Base-by-base conservation (phyloP, 352 stramenopile species). In the Pythium chondricola region DNA sequence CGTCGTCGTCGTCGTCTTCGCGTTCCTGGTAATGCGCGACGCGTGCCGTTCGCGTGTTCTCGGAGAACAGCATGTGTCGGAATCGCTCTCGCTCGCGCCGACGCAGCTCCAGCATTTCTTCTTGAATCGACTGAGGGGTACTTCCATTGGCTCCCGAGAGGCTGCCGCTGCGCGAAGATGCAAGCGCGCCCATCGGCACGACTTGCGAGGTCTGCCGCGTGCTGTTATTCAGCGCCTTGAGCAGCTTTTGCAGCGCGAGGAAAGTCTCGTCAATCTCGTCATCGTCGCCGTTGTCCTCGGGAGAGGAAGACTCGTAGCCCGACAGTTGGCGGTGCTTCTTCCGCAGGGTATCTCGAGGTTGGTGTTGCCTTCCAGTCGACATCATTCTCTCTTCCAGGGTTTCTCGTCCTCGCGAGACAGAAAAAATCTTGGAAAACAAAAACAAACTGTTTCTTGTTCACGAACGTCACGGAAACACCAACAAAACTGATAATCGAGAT, bases 231-330 rank as follows among this genome's bases (percentile, higher is more conserved):
- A 90, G 74, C 27, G 72, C 63, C 48, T 72, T 77, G 14, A 90
- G 63, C 39, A 90, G 59, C 51, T 82, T 84, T 48, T 90, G 79
- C 11, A 90, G 68, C 17, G 79, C 75, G 36, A 90, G 11, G 43
- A 90, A 90, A 31, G 79, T 90, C 58, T 90, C 79, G 52, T 90
- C 79, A 25, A 85, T 66, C 33, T 90, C 78, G 16, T 84, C 75
- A 13, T 88, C 73, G 14, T 88, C 71, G 33, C 35, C 33, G 24
- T 27, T 43, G 43, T 56, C 44, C 33, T 60, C 50, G 33, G 42
- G 46, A 45, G 32, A 58, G 52, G 32, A 64, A 55, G 55, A 63
- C 32, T 77, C 58, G 20, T 56, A 62, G 14, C 67, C 67, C n/a
- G 71, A 61, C 56, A 81, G 51, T 47, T 57, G 55, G 18, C 55